Percentiles rank a stretch among this genome's conserved stretches.
phyloP scores from a whole-genome alignment of 2,329 filamentous ascomycete genomes.

The Pseudopyrenochaeta lycopersici region DNA sequence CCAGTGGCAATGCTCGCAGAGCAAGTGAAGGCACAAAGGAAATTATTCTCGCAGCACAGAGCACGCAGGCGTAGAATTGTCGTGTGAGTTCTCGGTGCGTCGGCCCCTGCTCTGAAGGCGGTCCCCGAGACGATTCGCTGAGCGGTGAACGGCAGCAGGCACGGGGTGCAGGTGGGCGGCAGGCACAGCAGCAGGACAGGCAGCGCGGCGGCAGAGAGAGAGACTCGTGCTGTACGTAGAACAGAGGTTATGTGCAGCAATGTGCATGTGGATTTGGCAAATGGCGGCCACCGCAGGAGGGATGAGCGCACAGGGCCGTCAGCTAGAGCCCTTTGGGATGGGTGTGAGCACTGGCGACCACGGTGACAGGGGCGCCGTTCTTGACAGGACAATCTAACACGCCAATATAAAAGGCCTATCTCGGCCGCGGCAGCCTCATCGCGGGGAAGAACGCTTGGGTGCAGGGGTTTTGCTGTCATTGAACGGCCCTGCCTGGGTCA shows the following conservation, averaged over 20 bases:
- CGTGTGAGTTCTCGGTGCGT: conserved; percentile 13
- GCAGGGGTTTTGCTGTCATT: not conserved
- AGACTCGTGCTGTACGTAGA: not conserved
- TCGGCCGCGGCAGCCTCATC: not conserved
- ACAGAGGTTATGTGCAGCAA: conserved; percentile 12
- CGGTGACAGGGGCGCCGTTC: conserved; percentile 22
- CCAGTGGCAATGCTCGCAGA: not conserved
- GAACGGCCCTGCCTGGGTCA: not conserved
- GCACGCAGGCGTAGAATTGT: conserved; percentile 17
- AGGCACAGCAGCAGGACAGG: conserved; percentile 6
- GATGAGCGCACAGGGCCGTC: conserved; percentile 23
- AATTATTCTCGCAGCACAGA: not conserved
- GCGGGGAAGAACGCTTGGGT: not conserved
- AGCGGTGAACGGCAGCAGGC: conserved; percentile 10
- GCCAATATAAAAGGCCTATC: not conserved
- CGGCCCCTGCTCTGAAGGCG: conserved; percentile 32
- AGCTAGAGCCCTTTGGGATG: conserved; percentile 20
- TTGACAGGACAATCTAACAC: conserved; percentile 12
- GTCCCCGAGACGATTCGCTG: conserved; percentile 22
- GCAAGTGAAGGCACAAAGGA: not conserved
- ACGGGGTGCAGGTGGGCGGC: conserved; percentile 1
- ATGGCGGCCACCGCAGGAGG: conserved; percentile 20
- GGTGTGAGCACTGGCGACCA: conserved; percentile 11
- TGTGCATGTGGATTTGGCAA: conserved; percentile 15
- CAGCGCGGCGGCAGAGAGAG: conserved; percentile 7